phyloP scores from a whole-genome alignment of 768 basidiomycete genomes.

The Neoboletus brunneissimus region DNA sequence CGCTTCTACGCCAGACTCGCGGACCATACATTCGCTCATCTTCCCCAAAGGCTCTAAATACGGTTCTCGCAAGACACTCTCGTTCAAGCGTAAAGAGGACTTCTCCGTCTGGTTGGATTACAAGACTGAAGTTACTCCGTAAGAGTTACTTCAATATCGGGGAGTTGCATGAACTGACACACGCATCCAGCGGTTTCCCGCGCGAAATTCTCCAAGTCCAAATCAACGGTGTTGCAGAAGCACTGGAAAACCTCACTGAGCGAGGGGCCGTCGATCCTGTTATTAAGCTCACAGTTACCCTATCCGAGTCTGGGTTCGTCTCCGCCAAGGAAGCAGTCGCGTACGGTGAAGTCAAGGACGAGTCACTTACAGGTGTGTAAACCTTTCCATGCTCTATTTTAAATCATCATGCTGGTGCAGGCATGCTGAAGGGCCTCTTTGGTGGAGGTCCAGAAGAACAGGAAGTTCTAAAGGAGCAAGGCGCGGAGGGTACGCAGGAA shows the following conservation, averaged over 20 bases:
- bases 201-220: conserved; percentile 71
- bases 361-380: conserved; percentile 64
- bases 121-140: conserved; percentile 62
- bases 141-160: conserved; percentile 27
- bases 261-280: conserved; percentile 78
- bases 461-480: conserved; percentile 31
- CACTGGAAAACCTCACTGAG: conserved; percentile 80
- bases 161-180: conserved; percentile 1
- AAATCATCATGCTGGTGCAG: conserved; percentile 35
- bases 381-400: neutral
- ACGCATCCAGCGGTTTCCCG: conserved; percentile 57
- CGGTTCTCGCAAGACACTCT: conserved; percentile 81
- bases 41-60: conserved; percentile 77
- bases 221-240: conserved; percentile 69
- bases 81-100: conserved; percentile 83
- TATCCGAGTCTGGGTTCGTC: conserved; percentile 87
- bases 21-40: conserved; percentile 71
- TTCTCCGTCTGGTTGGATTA: conserved; percentile 79
- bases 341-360: conserved; percentile 79
- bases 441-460: conserved; percentile 50
- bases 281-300: conserved; percentile 77
- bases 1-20: conserved; percentile 51
- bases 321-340: conserved; percentile 77
- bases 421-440: conserved; percentile 87
- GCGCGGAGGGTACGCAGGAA: conserved; percentile 19